Base-by-base conservation (phyloP, 805 yeast genomes). In the Yarrowia sp. region DNA sequence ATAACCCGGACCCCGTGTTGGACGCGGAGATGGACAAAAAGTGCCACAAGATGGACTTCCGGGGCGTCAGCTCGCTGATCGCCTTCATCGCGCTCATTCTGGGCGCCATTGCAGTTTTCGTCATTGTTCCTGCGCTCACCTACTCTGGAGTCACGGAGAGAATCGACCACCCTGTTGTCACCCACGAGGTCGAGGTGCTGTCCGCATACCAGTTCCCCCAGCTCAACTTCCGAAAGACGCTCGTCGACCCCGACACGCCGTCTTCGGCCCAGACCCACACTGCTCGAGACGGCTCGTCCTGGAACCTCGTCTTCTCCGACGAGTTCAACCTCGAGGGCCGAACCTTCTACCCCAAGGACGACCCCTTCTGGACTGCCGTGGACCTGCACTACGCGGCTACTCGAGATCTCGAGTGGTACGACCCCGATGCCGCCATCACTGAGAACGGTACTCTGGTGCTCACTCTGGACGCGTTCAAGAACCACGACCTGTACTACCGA, bases 121-220 rank as follows among this genome's bases (percentile, higher is more conserved):
- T 94, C 55, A 75, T 93, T 5, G 75, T 89, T 63, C 98, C 99
- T 0, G 93, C 85, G 1, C 73, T 94, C 55, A 66, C 86, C 89
- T 25, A 78, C 85, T 7, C 76, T 1, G 96, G 77, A n/a, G 96
- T 94, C 24, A 96, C 86, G 67, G 86, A 87, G 67, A 80, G 81
- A 63, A 81, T 86, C 22, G 82, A 83, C 62, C 86, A 84, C 65
- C 89, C 84, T 68, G 81, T 97, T 69, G 86, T 83, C 65, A 84
- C 82, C 68, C 84, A 96, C 67, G 83, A 87, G 66, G 84, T 86
- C 69, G 86, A 86, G 69, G 81, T 97, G 67, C 78, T 90, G 39
- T 90, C 96, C 12, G 97, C 97, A 0, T 93, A 87, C 75, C 97
- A 91, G 72, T 81, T 93, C 80, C 99, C 99, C 7, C 81, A 84